Percentiles rank a stretch among this genome's conserved stretches.
These are phyloP conservation scores for Dothideomycetes sp. DNA, from an alignment of 2,329 filamentous ascomycete genomes.

Conservation along the genomic window DNA sequence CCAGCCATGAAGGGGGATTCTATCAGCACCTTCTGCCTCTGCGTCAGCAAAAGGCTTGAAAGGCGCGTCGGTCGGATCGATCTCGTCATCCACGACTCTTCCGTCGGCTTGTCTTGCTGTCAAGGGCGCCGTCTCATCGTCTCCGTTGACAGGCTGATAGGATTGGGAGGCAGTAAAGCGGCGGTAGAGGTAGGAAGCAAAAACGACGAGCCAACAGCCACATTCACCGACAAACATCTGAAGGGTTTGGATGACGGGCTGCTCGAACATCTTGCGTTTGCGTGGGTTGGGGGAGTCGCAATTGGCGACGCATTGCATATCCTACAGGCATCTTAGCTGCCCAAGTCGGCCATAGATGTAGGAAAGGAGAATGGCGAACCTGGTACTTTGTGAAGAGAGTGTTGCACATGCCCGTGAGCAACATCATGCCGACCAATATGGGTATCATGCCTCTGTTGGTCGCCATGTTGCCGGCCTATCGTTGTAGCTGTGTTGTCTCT, in stretches of 20 bases:
- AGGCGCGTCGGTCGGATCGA: constrained; percentile 21
- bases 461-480: constrained; percentile 45
- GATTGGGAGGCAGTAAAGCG: constrained; percentile 15
- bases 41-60: constrained; percentile 42
- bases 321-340: constrained; percentile 42
- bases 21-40: constrained; percentile 23
- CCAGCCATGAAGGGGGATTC: constrained; percentile 52
- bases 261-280: constrained; percentile 68
- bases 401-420: constrained; percentile 91
- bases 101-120: neutral
- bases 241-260: constrained; percentile 87
- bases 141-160: constrained; percentile 9
- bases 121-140: constrained; percentile 4
- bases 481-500: too few relatives aligned
- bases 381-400: constrained; percentile 96
- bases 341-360: constrained; percentile 2
- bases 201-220: constrained; percentile 89
- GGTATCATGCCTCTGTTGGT: constrained; percentile 59
- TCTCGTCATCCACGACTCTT: constrained; percentile 5
- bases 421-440: constrained; percentile 89
- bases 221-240: constrained; percentile 98
- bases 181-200: constrained; percentile 55
- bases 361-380: constrained; percentile 36
- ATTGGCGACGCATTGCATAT: constrained; percentile 92
- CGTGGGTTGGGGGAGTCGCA: constrained; percentile 61